Evolutionary conservation across 2,329 filamentous ascomycete genomes (phyloP), one percentile per base, ranked within the genome.

Genomic region (Stagonosporopsis vannaccii): DNA sequence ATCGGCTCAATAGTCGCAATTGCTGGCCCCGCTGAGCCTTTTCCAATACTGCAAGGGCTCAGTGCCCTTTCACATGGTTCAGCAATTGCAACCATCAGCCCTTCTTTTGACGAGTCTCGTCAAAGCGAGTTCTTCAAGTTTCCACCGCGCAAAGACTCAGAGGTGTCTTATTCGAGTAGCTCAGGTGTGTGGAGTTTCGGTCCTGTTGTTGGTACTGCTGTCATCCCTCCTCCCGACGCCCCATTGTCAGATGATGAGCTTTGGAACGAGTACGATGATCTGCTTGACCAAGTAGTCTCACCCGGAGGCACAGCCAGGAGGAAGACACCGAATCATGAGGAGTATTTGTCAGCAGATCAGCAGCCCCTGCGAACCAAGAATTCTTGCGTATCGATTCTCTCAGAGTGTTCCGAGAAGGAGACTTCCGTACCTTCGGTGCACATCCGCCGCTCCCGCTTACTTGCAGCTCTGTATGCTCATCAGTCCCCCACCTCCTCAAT

Each of bases 251-350:
- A 96, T 62, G 94, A 97, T 66, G 94, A 97, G 70, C 84, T 97
- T 1, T 98, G 94, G 94, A 88, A 93, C 47, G 94, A 96, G 75
- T 97, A 96, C 70, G 88, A 98, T 63, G 94, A 97, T 66, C 79
- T 97, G 12, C 84, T 97, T 50, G 90, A 90, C 48, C 88, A 91
- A 54, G 83, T 87, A 11, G 82, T 85, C 45, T 84, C 82, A 4
- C 53, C 53, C 12, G 53, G 53, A 9, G 53, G 53, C 20, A 56
- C 53, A 7, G 28, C 42, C n/a, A 36, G 32, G 17, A 36, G 32
- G 17, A 62, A 58, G 36, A 26, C 57, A 32, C 15, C 37, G 19
- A 22, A 37, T 6, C 62, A 58, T 19, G 62, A 56, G n/a, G 61
- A 62, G 26, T 61, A 66, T n/a, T 64, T 68, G 1, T 71, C 72